Conservation (phyloP, 495 filamentous ascomycete species). For the Tetracladium marchalianum region DNA sequence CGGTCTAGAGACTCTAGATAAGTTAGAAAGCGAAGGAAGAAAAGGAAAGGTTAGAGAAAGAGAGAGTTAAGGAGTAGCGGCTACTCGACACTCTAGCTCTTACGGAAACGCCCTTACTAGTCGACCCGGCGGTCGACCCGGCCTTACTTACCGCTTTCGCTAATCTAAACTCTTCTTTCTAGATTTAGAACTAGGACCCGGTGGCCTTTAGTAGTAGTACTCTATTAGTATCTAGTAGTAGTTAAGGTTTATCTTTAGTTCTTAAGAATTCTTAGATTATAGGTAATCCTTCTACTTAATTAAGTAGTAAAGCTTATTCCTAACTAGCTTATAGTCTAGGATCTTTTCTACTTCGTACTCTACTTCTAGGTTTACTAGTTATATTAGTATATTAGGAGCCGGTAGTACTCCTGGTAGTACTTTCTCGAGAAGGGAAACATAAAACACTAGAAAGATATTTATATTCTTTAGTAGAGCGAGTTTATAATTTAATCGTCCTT, state of each 20-base stretch:
- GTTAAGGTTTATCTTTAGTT: background rate
- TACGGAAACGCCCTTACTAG: too few relatives aligned
- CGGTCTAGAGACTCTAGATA: too few relatives aligned
- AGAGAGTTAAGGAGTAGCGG: too few relatives aligned
- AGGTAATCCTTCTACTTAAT: slow-evolving; percentile 3
- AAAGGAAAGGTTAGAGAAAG: too few relatives aligned
- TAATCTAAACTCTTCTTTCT: background rate
- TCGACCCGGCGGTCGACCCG: too few relatives aligned
- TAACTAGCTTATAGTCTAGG: slow-evolving; percentile 1
- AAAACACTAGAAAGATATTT: slow-evolving; percentile 6
- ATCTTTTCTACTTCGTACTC: slow-evolving; percentile 1
- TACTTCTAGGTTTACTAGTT: slow-evolving; percentile 2
- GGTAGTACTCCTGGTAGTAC: slow-evolving; percentile 3
- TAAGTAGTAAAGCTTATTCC: slow-evolving; percentile 4
- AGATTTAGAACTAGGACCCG: too few relatives aligned
- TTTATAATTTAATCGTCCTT: slow-evolving; percentile 4
- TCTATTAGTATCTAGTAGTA: background rate
- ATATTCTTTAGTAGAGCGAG: slow-evolving; percentile 1
- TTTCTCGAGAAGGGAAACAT: slow-evolving; percentile 2
- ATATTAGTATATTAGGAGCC: background rate
- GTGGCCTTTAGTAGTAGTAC: background rate
- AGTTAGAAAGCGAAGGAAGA: too few relatives aligned
- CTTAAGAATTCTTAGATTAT: slow-evolving; percentile 4
- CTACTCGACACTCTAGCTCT: too few relatives aligned
- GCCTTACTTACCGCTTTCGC: too few relatives aligned